A percentile compares a stretch with the other conserved stretches of the same genome.
Evolutionary conservation across 768 basidiomycete species (phyloP).

Genomic region (Lactarius sanguifluus): DNA sequence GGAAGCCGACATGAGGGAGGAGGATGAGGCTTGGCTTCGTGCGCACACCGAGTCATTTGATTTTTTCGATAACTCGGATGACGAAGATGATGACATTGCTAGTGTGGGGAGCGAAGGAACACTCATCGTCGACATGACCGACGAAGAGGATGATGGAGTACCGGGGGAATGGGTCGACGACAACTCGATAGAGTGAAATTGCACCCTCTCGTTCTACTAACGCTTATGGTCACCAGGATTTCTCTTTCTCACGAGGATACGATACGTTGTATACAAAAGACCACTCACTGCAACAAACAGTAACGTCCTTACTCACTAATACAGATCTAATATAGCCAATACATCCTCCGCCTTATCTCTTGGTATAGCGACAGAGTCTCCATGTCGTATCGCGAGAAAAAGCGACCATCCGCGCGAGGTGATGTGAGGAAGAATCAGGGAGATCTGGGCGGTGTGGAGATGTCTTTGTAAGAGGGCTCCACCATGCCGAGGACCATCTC

Average conservation of each 20-base stretch:
- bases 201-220: background rate
- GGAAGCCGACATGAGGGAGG: conserved; percentile 41
- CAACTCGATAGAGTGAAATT: background rate
- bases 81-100: conserved; percentile 41
- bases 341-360: background rate
- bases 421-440: background rate
- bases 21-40: conserved; percentile 53
- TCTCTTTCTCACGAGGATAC: conserved; percentile 4
- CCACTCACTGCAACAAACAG: background rate
- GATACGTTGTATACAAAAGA: conserved; percentile 11
- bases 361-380: background rate
- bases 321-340: conserved; percentile 26
- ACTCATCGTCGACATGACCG: conserved; percentile 14
- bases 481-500: conserved; percentile 52
- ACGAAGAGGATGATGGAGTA: conserved; percentile 29
- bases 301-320: conserved; percentile 21
- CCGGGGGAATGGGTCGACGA: conserved; percentile 15
- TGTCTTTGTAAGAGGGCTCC: conserved; percentile 35
- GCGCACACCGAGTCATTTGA: conserved; percentile 51
- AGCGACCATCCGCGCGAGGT: too few relatives aligned
- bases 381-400: background rate
- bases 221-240: background rate
- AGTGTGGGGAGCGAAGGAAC: background rate
- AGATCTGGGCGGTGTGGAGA: background rate
- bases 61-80: conserved; percentile 54